Conservation (phyloP, 2,329 filamentous ascomycete genomes). For the Xylaria polymorpha region DNA sequence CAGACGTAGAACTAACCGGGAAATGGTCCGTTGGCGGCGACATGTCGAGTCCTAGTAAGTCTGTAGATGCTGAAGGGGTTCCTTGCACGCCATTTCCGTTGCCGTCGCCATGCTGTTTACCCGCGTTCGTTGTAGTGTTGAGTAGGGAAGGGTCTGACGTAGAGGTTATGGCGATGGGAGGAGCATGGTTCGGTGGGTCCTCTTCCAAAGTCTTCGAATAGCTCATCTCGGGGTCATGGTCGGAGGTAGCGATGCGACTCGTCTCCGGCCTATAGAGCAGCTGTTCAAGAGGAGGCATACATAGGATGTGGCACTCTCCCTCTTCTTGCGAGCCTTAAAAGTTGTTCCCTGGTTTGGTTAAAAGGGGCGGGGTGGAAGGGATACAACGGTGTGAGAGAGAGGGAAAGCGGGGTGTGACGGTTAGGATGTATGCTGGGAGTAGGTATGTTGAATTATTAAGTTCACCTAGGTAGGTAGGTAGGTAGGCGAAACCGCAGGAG, state of each 20-base stretch:
- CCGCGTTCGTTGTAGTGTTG: conserved; percentile 19
- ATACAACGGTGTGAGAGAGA: background rate
- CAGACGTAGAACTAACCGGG: background rate
- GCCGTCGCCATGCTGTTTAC: conserved; percentile 15
- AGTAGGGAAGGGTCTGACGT: conserved; percentile 20
- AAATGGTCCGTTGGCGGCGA: conserved; percentile 1
- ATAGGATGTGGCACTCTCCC: conserved; percentile 29
- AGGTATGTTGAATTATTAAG: background rate
- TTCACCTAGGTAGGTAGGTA: background rate
- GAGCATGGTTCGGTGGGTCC: conserved; percentile 36
- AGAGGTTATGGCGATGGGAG: conserved; percentile 31
- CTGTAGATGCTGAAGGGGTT: background rate
- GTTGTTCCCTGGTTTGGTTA: background rate
- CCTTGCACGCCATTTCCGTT: conserved; percentile 3
- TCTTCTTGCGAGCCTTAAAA: conserved; percentile 5
- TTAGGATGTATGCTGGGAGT: background rate
- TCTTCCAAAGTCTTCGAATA: conserved; percentile 43
- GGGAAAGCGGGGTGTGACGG: background rate
- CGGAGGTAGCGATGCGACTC: conserved; percentile 41
- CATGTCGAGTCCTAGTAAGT: conserved; percentile 18
- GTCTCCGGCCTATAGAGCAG: conserved; percentile 37
- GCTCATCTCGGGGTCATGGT: conserved; percentile 50
- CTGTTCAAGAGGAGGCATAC: conserved; percentile 49
- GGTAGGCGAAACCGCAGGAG: background rate
- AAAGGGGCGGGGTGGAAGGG: background rate